Conservation (phyloP, 2,329 filamentous ascomycete genomes). For the Venturia nashicola region DNA sequence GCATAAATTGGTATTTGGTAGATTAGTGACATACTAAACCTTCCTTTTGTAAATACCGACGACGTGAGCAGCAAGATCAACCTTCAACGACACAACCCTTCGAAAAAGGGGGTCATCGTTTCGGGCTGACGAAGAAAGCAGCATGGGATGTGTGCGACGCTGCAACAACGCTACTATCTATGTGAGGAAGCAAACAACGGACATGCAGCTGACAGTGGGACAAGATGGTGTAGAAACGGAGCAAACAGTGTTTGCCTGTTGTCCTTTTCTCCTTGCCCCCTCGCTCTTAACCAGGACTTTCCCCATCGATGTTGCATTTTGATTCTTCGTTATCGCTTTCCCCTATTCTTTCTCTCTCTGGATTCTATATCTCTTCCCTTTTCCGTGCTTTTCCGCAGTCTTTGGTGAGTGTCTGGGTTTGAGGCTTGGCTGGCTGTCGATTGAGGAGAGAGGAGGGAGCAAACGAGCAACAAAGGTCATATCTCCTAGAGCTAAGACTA, state of each 20-base stretch:
- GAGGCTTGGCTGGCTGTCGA: too few species aligned
- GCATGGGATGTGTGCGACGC: neutral
- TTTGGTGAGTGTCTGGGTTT: too few species aligned
- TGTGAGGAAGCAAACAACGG: neutral
- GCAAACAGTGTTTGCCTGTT: neutral
- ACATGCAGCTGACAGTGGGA: neutral
- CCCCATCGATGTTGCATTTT: neutral
- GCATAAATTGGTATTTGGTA: too few species aligned
- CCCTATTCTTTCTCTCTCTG: too few species aligned
- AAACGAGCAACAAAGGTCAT: too few species aligned
- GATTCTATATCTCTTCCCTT: neutral
- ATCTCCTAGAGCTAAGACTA: too few species aligned
- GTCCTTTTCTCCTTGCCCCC: neutral
- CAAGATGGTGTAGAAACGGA: neutral
- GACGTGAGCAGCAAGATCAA: too few species aligned
- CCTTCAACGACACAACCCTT: too few species aligned
- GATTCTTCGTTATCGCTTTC: neutral
- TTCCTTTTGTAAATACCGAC: too few species aligned
- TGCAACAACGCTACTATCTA: neutral
- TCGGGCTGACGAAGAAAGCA: neutral
- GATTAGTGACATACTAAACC: too few species aligned
- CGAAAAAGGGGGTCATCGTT: too few species aligned
- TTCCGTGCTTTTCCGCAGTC: neutral
- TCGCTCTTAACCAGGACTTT: neutral
- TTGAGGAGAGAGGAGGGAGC: too few species aligned